These are phyloP conservation scores for Arthrobotrys sinensis DNA, from an alignment of 2,329 filamentous ascomycete genomes.

Conservation along the genomic window DNA sequence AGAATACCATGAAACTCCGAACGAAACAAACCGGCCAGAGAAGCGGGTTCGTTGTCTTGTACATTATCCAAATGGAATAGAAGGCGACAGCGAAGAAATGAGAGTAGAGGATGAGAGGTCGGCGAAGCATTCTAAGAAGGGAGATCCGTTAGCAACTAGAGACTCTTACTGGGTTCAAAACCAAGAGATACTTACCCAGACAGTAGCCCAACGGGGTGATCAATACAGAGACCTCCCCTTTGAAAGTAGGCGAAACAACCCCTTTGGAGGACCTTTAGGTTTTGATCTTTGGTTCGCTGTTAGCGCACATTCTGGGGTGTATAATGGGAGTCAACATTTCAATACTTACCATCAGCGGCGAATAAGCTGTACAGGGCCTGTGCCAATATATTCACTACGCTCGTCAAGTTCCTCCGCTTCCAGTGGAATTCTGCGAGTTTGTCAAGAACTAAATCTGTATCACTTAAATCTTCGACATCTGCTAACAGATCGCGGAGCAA, in stretches of 20 bases:
- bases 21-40: conserved; percentile 77
- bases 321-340: conserved; percentile 1
- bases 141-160: conserved; percentile 7
- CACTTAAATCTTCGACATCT: conserved; percentile 77
- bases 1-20: conserved; percentile 79
- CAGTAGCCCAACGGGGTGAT: conserved; percentile 85
- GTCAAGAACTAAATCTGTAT: conserved; percentile 76
- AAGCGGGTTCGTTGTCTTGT: conserved; percentile 70
- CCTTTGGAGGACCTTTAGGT: conserved; percentile 84
- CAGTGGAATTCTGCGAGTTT: conserved; percentile 87
- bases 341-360: conserved; percentile 77
- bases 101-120: conserved; percentile 83
- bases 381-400: conserved; percentile 97
- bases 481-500: conserved; percentile 81
- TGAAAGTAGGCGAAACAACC: conserved; percentile 97
- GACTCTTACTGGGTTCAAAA: background rate
- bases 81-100: conserved; percentile 97
- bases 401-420: conserved; percentile 83
- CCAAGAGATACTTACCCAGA: conserved; percentile 71
- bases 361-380: conserved; percentile 94
- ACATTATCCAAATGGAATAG: conserved; percentile 82
- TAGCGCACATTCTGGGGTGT: background rate
- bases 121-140: conserved; percentile 74
- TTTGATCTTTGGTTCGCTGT: conserved; percentile 70
- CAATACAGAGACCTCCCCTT: conserved; percentile 78